A percentile compares a stretch with the other conserved stretches of the same genome.
Evolutionary conservation across 352 stramenopile species (phyloP).

Genomic region (Globisporangium paroecandrum): DNA sequence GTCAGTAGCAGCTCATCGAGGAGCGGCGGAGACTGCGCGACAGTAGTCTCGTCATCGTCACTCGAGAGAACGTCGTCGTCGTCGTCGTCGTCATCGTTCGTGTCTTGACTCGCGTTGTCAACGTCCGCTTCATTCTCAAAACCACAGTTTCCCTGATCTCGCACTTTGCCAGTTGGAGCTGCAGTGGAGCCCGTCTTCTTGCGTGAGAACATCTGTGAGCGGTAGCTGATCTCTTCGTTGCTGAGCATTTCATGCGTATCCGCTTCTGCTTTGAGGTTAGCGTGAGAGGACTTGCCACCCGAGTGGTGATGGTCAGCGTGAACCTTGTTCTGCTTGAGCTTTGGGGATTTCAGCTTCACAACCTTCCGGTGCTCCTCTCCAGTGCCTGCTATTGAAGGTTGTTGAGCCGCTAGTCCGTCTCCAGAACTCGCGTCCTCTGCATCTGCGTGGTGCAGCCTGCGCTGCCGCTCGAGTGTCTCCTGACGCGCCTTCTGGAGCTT

Average conservation of each 20-base stretch:
- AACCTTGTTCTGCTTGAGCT: conserved; percentile 30
- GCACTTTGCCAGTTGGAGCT: conserved; percentile 15
- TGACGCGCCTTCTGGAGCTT: conserved; percentile 41
- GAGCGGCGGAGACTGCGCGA: conserved; percentile 59
- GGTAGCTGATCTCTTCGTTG: conserved; percentile 62
- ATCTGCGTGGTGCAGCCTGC: conserved; percentile 1
- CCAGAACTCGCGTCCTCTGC: conserved; percentile 10
- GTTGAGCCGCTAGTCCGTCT: background rate
- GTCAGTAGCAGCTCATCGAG: conserved; percentile 72
- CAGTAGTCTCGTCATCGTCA: conserved; percentile 60
- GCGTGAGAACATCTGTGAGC: conserved; percentile 55
- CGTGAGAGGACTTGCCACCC: background rate
- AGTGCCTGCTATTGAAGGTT: background rate
- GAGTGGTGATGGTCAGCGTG: conserved; percentile 18
- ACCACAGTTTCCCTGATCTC: conserved; percentile 17
- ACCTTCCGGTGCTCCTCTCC: background rate
- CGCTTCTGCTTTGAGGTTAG: background rate
- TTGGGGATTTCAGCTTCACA: conserved; percentile 12
- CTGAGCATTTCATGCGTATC: conserved; percentile 38
- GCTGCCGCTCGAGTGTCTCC: conserved; percentile 25
- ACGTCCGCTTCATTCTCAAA: conserved; percentile 5
- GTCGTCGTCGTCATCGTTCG: conserved; percentile 16
- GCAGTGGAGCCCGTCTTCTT: conserved; percentile 45
- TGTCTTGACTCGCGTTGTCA: background rate
- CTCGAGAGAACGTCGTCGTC: conserved; percentile 42